Conservation (phyloP, 2,329 filamentous ascomycete genomes). For the Thelonectria discophora region DNA sequence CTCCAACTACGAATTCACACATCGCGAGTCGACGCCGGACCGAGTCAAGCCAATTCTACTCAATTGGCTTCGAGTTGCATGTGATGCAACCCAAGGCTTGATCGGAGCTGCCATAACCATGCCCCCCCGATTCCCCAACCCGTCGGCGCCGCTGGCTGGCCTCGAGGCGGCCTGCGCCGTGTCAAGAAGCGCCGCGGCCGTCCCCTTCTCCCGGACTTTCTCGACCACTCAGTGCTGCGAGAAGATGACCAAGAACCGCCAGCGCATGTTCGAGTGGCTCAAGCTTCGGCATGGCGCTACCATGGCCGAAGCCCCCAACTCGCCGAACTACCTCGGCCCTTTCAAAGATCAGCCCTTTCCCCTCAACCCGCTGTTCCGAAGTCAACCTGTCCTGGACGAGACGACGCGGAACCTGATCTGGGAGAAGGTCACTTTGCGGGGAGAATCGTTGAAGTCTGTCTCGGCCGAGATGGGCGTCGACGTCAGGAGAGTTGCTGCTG, state of each 20-base stretch:
- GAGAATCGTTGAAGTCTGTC: slow-evolving; percentile 76
- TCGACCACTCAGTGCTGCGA: slow-evolving; percentile 51
- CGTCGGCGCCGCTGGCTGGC: slow-evolving; percentile 44
- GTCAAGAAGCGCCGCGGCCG: slow-evolving; percentile 13
- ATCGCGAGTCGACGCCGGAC: slow-evolving; percentile 30
- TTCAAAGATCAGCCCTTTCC: slow-evolving; percentile 72
- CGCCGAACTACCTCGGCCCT: slow-evolving; percentile 51
- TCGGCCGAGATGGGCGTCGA: slow-evolving; percentile 82
- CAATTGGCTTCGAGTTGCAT: slow-evolving; percentile 40
- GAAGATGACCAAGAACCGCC: slow-evolving; percentile 50
- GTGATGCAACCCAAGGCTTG: slow-evolving; percentile 34
- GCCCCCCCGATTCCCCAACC: slow-evolving; percentile 46
- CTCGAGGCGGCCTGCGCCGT: slow-evolving; percentile 42
- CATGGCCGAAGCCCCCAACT: slow-evolving; percentile 38
- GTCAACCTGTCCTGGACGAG: slow-evolving; percentile 78
- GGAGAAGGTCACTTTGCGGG: slow-evolving; percentile 69
- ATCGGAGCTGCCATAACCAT: slow-evolving; percentile 39
- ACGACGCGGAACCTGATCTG: slow-evolving; percentile 78
- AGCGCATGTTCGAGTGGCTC: slow-evolving; percentile 52
- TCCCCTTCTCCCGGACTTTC: slow-evolving; percentile 46
- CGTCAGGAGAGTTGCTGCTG: slow-evolving; percentile 83
- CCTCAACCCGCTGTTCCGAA: slow-evolving; percentile 74
- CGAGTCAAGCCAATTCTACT: slow-evolving; percentile 30
- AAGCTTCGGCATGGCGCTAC: slow-evolving; percentile 38
- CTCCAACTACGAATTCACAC: slow-evolving; percentile 26